Evolutionary conservation across 73 alveolate species (phyloP).

Genomic region (Paramecium tetraurelia): DNA sequence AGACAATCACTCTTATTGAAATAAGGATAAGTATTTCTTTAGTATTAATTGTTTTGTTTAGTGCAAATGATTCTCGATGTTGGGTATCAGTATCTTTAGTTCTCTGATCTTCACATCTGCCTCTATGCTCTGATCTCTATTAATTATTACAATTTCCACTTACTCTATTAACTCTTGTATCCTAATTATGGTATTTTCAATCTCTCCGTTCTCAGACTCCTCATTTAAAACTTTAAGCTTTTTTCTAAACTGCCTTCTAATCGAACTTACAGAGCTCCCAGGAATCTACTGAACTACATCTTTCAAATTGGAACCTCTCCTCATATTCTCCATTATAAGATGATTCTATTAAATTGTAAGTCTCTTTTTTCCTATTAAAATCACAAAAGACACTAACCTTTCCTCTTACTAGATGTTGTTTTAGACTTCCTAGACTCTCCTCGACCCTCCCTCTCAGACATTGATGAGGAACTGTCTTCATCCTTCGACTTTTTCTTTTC

Average conservation of each 20-base stretch:
- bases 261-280: neutral
- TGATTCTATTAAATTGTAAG: neutral
- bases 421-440: neutral
- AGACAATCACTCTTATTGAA: neutral
- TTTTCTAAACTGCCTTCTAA: neutral
- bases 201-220: neutral
- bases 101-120: neutral
- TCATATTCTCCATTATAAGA: neutral
- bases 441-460: neutral
- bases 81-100: neutral
- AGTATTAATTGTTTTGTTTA: neutral
- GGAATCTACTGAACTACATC: neutral
- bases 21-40: neutral
- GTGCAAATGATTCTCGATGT: neutral
- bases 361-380: neutral
- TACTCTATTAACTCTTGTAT: neutral
- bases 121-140: neutral
- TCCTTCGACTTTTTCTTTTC: neutral
- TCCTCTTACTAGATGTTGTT: neutral
- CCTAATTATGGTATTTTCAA: neutral
- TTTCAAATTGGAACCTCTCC: neutral
- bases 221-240: neutral
- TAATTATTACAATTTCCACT: too few relatives aligned
- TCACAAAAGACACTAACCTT: neutral
- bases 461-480: constrained; percentile 13